Percentiles rank a stretch among this genome's conserved stretches.
Conservation (phyloP, 129 eudicot species). For the Arctium minus region DNA sequence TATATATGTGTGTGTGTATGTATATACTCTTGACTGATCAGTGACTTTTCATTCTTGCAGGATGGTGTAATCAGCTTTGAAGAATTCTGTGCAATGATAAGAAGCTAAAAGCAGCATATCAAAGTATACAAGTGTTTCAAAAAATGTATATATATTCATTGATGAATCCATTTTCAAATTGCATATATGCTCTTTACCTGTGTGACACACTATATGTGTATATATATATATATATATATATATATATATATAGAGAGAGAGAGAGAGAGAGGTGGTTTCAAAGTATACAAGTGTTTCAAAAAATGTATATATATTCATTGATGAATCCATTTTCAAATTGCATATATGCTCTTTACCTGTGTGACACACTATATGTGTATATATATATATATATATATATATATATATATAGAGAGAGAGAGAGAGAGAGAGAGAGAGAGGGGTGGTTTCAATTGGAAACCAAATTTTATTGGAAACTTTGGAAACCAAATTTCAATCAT, state of each 20-base stretch:
- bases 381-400: too few relatives aligned
- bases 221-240: too few relatives aligned
- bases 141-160: not conserved
- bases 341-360: not conserved
- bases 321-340: not conserved
- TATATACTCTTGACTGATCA: not conserved
- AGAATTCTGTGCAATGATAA: conserved; percentile 22
- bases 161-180: not conserved
- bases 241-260: too few relatives aligned
- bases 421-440: too few relatives aligned
- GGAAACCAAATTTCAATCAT: too few relatives aligned
- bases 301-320: not conserved
- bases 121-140: not conserved
- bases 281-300: not conserved
- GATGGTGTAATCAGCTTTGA: conserved; percentile 12
- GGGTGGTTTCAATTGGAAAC: not conserved
- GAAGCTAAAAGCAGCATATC: conserved; percentile 9
- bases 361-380: not conserved
- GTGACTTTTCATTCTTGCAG: conserved; percentile 11
- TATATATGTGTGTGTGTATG: too few relatives aligned
- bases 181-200: not conserved
- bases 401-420: too few relatives aligned
- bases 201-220: not conserved
- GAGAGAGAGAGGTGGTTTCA: not conserved
- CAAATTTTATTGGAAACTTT: too few relatives aligned